Base-by-base conservation (phyloP, 805 yeast species). In the Komagataella pseudopastoris region DNA sequence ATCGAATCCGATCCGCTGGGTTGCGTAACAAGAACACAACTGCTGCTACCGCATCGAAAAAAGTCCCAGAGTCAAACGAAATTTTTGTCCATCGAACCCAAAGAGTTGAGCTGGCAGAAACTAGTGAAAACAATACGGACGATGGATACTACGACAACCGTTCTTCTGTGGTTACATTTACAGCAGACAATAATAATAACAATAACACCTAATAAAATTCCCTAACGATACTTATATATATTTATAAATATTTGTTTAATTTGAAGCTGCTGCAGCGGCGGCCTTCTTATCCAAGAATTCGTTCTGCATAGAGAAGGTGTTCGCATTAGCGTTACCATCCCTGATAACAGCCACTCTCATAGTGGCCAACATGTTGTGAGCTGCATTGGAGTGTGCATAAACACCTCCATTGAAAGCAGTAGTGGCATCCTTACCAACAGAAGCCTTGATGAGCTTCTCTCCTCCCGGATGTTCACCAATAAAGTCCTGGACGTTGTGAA, bases 401-500 rank as follows among this genome's bases (percentile, higher is more conserved):
- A 90, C 97, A 2, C 96, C 97, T 20, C 98, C 97, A 64, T 84
- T 88, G 66, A 90, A 90, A 2, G 95, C 96, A 50, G 85, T 81
- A 2, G 97, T 89, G 6, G 96, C 96, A 64, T 90, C 97, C 64
- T 85, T 87, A 10, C 97, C 97, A 53, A 87, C 82, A 1, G 95
- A 86, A 0, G 93, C 81, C 56, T 72, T 72, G 51, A 90, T 79
- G 50, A 90, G 74, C 4, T 90, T 83, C 36, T 80, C 66, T 1
- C 98, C 98, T 57, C 98, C 98, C 1, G 98, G 98, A 66, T 90
- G 98, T 60, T 87, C 88, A 58, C 83, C 82, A 63, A 89, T 81
- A 64, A 90, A 90, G 24, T 93, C 95, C 4, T 96, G 83, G 10
- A 91, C 85, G 63, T 90, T 97, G 66, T 91, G 97, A 23, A 90